Evolutionary conservation across 75 land plant genomes (phyloP).

Genomic region (Sequoia sempervirens): DNA sequence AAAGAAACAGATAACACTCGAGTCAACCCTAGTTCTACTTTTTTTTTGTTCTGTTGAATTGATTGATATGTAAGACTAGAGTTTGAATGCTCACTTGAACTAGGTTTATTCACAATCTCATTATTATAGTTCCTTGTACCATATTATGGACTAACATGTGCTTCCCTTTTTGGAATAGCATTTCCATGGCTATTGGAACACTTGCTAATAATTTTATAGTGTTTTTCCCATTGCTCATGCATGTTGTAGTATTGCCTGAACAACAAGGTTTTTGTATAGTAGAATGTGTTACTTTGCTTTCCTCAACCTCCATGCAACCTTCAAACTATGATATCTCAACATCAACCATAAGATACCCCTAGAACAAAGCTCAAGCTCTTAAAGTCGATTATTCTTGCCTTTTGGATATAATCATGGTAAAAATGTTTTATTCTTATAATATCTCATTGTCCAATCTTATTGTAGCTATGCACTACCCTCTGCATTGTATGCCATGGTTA

Average conservation of each 20-base stretch:
- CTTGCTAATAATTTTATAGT: slow-evolving; percentile 26
- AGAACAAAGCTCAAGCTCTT: too few relatives aligned
- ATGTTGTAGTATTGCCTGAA: slow-evolving; percentile 39
- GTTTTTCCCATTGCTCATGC: slow-evolving; percentile 27
- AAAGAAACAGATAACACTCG: slow-evolving; percentile 55
- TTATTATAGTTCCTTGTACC: slow-evolving; percentile 55
- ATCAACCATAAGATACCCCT: too few relatives aligned
- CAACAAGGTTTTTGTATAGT: slow-evolving; percentile 78
- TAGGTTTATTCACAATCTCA: slow-evolving; percentile 65
- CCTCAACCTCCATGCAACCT: slow-evolving; percentile 73
- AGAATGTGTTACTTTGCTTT: slow-evolving; percentile 53
- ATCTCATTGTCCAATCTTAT: too few relatives aligned
- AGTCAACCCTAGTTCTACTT: slow-evolving; percentile 32
- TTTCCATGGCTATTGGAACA: slow-evolving; percentile 34
- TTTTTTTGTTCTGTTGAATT: too few relatives aligned
- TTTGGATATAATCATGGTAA: too few relatives aligned
- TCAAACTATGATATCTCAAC: too few relatives aligned
- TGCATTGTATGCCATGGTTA: too few relatives aligned
- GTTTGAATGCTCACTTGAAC: slow-evolving; percentile 75
- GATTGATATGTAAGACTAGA: slow-evolving; percentile 31
- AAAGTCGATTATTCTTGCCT: too few relatives aligned
- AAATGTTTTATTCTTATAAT: too few relatives aligned
- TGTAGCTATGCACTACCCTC: too few relatives aligned
- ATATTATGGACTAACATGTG: slow-evolving; percentile 51
- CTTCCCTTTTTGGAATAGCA: slow-evolving; percentile 50